phyloP scores from a whole-genome alignment of 257 asterid genomes.

The Mentha longifolia region DNA sequence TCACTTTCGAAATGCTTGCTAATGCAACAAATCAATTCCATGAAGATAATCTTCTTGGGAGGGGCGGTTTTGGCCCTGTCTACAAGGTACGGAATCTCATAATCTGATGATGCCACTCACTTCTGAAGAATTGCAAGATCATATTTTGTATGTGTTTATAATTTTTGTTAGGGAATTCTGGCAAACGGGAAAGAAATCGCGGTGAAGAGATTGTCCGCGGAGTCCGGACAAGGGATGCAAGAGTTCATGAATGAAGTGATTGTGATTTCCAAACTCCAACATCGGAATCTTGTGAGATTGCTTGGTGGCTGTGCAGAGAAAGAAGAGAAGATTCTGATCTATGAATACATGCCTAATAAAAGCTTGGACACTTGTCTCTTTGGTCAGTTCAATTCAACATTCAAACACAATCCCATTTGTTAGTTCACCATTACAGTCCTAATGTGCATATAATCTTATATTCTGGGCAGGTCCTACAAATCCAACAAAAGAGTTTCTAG shows the following conservation, averaged over 20 bases:
- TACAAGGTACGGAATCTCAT: slow-evolving; percentile 35
- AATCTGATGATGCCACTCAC: background rate
- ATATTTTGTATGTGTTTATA: background rate
- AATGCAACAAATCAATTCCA: slow-evolving; percentile 41
- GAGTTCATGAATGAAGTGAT: slow-evolving; percentile 52
- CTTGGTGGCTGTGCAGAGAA: slow-evolving; percentile 48
- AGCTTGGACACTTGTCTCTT: slow-evolving; percentile 47
- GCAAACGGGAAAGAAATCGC: slow-evolving; percentile 43
- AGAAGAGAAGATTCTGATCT: slow-evolving; percentile 44
- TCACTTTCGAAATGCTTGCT: slow-evolving; percentile 36
- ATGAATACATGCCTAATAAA: slow-evolving; percentile 45
- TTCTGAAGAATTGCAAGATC: too few species aligned
- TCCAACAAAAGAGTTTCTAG: slow-evolving; percentile 34
- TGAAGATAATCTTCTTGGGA: slow-evolving; percentile 36
- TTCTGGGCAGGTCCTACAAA: slow-evolving; percentile 9
- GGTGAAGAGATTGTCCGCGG: slow-evolving; percentile 49
- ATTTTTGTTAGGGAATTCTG: slow-evolving; percentile 35
- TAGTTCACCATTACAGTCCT: background rate
- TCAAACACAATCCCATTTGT: background rate
- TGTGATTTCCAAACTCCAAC: slow-evolving; percentile 53
- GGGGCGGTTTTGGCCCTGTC: slow-evolving; percentile 53
- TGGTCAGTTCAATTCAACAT: slow-evolving; percentile 33
- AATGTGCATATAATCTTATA: background rate
- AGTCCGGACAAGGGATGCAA: slow-evolving; percentile 44
- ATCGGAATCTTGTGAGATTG: slow-evolving; percentile 45